phyloP scores from a whole-genome alignment of 2,329 filamentous ascomycete species.

The Sporothrix phasma region DNA sequence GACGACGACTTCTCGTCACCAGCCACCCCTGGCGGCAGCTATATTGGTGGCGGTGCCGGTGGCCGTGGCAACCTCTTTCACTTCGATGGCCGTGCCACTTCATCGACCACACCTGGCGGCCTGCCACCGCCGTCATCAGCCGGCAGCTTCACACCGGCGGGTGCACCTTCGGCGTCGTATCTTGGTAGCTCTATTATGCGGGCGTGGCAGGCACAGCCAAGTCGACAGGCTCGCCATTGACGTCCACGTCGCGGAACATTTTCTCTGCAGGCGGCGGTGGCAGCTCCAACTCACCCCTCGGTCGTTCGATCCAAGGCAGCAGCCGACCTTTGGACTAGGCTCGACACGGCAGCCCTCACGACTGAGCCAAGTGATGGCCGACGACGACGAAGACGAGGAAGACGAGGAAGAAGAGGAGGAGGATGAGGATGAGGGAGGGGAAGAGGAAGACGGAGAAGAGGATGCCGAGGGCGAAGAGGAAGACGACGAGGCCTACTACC shows the following conservation, averaged over 20 bases:
- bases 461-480: constrained; percentile 1
- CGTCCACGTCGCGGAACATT: constrained; percentile 12
- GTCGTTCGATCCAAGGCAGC: constrained; percentile 34
- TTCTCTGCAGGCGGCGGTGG: background rate
- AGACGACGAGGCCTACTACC: constrained; percentile 7
- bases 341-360: constrained; percentile 35
- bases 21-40: constrained; percentile 14
- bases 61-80: constrained; percentile 26
- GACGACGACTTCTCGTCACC: constrained; percentile 15
- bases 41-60: background rate
- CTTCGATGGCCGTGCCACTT: constrained; percentile 31
- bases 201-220: constrained; percentile 21
- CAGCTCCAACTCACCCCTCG: constrained; percentile 34
- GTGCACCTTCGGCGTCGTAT: constrained; percentile 45
- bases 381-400: constrained; percentile 30
- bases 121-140: constrained; percentile 43
- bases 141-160: constrained; percentile 46
- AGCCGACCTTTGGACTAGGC: background rate
- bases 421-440: constrained; percentile 24
- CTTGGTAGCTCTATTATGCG: constrained; percentile 45
- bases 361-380: constrained; percentile 36
- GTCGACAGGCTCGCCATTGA: background rate
- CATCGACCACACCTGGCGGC: constrained; percentile 44
- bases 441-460: constrained; percentile 11
- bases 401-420: constrained; percentile 25